These are phyloP conservation scores for Neonectria faginata DNA, from an alignment of 2,329 filamentous ascomycete genomes.

Conservation along the genomic window DNA sequence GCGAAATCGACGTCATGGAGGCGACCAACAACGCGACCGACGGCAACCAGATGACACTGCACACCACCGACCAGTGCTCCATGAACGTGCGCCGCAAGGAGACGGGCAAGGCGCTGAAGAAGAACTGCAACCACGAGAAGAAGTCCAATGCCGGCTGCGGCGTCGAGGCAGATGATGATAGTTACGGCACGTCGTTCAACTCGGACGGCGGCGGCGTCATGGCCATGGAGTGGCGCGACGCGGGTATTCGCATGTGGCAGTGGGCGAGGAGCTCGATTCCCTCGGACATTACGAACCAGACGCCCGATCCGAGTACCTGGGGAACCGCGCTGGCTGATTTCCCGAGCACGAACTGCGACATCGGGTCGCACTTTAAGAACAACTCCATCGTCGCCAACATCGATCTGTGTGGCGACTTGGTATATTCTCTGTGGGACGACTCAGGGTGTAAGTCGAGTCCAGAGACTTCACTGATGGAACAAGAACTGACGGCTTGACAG, in stretches of 20 bases:
- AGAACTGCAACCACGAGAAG: slow-evolving; percentile 63
- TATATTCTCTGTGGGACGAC: slow-evolving; percentile 58
- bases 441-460: slow-evolving; percentile 56
- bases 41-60: slow-evolving; percentile 71
- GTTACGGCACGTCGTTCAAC: slow-evolving; percentile 67
- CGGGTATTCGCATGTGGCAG: slow-evolving; percentile 73
- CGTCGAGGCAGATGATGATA: slow-evolving; percentile 56
- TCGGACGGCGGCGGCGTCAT: slow-evolving; percentile 67
- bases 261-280: slow-evolving; percentile 63
- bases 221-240: slow-evolving; percentile 70
- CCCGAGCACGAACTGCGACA: slow-evolving; percentile 71
- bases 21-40: slow-evolving; percentile 64
- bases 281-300: slow-evolving; percentile 60
- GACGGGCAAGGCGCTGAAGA: slow-evolving; percentile 56
- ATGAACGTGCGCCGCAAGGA: slow-evolving; percentile 67
- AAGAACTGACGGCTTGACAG: slow-evolving; percentile 43
- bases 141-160: slow-evolving; percentile 69
- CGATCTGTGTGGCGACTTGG: slow-evolving; percentile 70
- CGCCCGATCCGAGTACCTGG: slow-evolving; percentile 72
- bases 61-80: slow-evolving; percentile 64
- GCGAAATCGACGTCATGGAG: slow-evolving; percentile 75
- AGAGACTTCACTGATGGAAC: too few species aligned
- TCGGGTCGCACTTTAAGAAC: slow-evolving; percentile 70
- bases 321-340: slow-evolving; percentile 73
- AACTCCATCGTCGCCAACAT: slow-evolving; percentile 76